Percentiles rank a stretch among this genome's conserved stretches.
Evolutionary conservation across 2,329 filamentous ascomycete species (phyloP).

Genomic region (Beauveria medogensis): DNA sequence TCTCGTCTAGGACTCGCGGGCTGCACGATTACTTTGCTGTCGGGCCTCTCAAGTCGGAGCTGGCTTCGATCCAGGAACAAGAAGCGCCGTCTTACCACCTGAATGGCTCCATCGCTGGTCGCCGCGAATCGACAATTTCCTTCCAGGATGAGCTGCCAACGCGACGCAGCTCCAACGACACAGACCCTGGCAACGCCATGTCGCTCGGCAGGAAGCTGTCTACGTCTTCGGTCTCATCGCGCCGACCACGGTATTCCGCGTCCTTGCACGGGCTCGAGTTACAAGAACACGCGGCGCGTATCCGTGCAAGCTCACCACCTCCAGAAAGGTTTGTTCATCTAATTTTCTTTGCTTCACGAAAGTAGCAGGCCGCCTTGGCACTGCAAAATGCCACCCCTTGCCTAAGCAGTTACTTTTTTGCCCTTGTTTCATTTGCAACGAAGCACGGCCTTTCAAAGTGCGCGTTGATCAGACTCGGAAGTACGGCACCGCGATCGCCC

Average conservation of each 20-base stretch:
- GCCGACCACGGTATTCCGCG: conserved; percentile 32
- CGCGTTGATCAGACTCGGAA: not conserved
- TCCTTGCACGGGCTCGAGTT: conserved; percentile 42
- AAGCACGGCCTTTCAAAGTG: not conserved
- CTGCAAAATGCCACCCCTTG: conserved; percentile 6
- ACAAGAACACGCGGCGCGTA: conserved; percentile 33
- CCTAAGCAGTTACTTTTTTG: not conserved
- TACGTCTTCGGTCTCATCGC: conserved; percentile 40
- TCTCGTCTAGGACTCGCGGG: conserved; percentile 32
- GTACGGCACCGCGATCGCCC: conserved; percentile 6
- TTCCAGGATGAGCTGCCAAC: conserved; percentile 26
- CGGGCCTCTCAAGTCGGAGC: conserved; percentile 8
- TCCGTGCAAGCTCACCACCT: conserved; percentile 39
- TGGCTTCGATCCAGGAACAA: conserved; percentile 11
- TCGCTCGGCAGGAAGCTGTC: conserved; percentile 36
- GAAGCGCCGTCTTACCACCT: conserved; percentile 12
- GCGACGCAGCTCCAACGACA: conserved; percentile 18
- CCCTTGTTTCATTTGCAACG: not conserved
- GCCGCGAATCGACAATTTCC: conserved; percentile 25
- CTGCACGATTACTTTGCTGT: conserved; percentile 21
- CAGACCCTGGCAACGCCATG: conserved; percentile 20
- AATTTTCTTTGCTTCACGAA: conserved; percentile 3
- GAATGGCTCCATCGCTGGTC: conserved; percentile 10
- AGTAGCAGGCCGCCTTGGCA: not conserved
- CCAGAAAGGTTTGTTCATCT: conserved; percentile 36